Base-by-base conservation (phyloP, 1,139 yeast species). In the Debaryomyces udenii region DNA sequence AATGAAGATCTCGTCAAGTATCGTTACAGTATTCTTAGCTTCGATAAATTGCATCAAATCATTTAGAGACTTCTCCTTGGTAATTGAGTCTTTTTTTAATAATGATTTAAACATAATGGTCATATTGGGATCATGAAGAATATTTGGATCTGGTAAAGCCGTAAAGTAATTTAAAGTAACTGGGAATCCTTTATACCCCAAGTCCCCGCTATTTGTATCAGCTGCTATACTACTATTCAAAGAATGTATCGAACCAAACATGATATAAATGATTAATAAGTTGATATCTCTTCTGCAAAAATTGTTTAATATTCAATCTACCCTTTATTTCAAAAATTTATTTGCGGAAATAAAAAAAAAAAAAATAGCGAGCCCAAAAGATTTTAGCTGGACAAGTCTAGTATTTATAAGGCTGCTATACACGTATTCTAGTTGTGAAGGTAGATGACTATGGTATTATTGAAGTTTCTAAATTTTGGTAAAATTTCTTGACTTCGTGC, bases 151-250 rank as follows among this genome's bases (percentile, higher is more conserved):
- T 0, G 96, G 96, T 10, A 84, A 63, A 2, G 90, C 94, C 3
- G 89, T 81, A 51, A 88, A 78, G 59, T 87, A 89, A 55, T 83
- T 83, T 38, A 89, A 61, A 1, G 94, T 79, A 2, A 88, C 85
- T 32, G 79, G 80, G 46, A 81, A 83, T 9, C 90, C 93, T 55
- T 67, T 68, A 39, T 64, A 62, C 10, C 79, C 79, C 29, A 70
- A 51, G 33, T 65, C 70, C 14, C 62, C 64, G 3, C 9, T 28
- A 13, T 7, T 31, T n/a, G 27, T 11, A n/a, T 6, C 17, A 24
- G 9, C 27, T 24, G 31, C n/a, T 7, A 2, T 11, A n/a, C 26
- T 16, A 18, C 14, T 26, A 11, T 23, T 27, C 22, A 37, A 32
- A 10, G 36, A 26, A 13, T 13, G 13, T 3, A 27, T 24, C 17